phyloP scores from a whole-genome alignment of 805 yeast genomes.

The Debaryomyces maramus region DNA sequence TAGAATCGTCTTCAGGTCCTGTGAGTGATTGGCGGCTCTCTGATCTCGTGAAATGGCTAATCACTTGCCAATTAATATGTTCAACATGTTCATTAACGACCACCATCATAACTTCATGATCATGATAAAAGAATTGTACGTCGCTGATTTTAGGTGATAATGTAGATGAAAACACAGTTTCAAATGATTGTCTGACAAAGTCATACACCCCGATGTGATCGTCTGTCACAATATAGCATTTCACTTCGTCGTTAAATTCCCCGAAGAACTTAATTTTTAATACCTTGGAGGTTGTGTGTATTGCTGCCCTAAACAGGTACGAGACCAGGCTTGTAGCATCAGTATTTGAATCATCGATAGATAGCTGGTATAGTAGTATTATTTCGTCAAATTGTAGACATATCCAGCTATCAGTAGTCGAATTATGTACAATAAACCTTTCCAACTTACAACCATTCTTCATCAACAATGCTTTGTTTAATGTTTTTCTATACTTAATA shows the following conservation, averaged over 20 bases:
- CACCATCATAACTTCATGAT: background rate
- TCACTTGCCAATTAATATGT: background rate
- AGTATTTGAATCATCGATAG: background rate
- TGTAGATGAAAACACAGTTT: background rate
- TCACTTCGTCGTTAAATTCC: background rate
- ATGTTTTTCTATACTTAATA: background rate
- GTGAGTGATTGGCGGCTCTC: background rate
- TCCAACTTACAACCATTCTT: background rate
- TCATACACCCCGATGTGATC: conserved; percentile 6
- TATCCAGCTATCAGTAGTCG: background rate
- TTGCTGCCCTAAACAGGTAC: background rate
- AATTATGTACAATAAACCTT: background rate
- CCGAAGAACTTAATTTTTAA: background rate
- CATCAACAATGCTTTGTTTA: background rate
- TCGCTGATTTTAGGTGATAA: background rate
- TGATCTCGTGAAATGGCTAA: background rate
- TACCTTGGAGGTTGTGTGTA: background rate
- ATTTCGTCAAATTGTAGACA: background rate
- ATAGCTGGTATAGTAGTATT: background rate
- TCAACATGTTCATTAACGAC: background rate
- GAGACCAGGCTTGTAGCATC: background rate
- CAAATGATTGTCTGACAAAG: conserved; percentile 2
- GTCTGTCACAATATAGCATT: conserved; percentile 1
- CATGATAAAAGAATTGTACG: background rate
- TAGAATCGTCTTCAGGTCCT: conserved; percentile 8